These are phyloP conservation scores for Raddia distichophylla DNA, from an alignment of 176 grass and related monocot genomes.

Conservation along the genomic window DNA sequence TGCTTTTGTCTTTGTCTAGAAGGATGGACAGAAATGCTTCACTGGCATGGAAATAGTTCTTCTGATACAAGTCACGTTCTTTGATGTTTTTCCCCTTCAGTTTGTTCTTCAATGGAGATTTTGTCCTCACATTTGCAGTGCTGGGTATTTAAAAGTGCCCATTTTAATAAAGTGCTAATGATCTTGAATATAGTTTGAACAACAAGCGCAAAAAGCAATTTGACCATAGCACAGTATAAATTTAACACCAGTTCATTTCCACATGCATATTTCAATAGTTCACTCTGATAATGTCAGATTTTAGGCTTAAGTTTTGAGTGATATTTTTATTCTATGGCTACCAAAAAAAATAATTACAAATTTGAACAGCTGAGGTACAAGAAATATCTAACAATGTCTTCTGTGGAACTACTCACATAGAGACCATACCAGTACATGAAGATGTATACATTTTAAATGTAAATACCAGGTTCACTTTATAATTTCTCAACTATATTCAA, in stretches of 20 bases:
- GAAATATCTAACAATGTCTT: background rate
- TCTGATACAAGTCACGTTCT: constrained; percentile 68
- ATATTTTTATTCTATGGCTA: constrained; percentile 37
- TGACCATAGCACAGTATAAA: background rate
- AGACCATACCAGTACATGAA: background rate
- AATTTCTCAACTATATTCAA: background rate
- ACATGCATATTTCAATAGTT: background rate
- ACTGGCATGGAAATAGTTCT: constrained; percentile 71
- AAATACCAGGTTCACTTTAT: background rate
- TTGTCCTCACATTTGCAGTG: constrained; percentile 48
- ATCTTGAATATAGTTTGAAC: background rate
- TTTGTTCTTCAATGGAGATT: constrained; percentile 71
- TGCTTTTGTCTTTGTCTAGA: constrained; percentile 60
- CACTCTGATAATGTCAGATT: constrained; percentile 1
- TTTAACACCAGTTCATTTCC: background rate
- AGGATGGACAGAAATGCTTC: constrained; percentile 82
- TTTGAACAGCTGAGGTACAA: background rate
- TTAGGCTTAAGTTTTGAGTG: constrained; percentile 18
- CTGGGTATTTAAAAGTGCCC: constrained; percentile 29
- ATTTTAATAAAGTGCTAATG: constrained; percentile 9
- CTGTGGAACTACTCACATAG: background rate
- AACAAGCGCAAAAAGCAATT: background rate
- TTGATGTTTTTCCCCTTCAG: constrained; percentile 60
- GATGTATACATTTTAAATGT: background rate
- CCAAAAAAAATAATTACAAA: background rate